These are phyloP conservation scores for Rhizoclosmatium sp. DNA, from an alignment of 192 early-diverging fungal genomes.

Conservation along the genomic window DNA sequence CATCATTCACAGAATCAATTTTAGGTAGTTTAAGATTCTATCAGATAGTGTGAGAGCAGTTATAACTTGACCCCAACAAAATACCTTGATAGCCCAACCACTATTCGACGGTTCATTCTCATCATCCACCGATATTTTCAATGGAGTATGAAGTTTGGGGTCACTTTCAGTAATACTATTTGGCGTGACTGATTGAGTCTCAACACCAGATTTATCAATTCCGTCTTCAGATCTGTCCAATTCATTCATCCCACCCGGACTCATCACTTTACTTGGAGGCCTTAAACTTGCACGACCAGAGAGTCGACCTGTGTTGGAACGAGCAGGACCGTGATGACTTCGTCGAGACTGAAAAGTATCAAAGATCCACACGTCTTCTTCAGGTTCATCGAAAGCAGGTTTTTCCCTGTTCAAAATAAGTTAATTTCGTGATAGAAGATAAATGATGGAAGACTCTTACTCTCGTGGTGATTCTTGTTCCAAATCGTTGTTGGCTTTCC, in stretches of 20 bases:
- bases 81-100: conserved; percentile 13
- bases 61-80: background rate
- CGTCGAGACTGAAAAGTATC: conserved; percentile 49
- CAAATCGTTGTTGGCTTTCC: conserved; percentile 45
- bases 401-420: conserved; percentile 5
- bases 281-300: conserved; percentile 2
- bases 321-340: background rate
- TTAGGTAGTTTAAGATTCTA: conserved; percentile 2
- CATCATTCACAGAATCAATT: conserved; percentile 13
- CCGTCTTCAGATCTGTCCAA: background rate
- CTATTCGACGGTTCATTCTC: background rate
- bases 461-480: conserved; percentile 23
- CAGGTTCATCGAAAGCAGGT: conserved; percentile 16
- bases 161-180: background rate
- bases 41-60: background rate
- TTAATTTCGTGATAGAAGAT: background rate
- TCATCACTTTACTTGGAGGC: conserved; percentile 29
- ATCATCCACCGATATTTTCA: background rate
- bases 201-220: background rate
- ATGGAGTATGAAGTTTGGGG: background rate
- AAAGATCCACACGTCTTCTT: conserved; percentile 55
- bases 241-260: background rate
- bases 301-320: background rate
- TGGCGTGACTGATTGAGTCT: background rate
- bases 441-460: background rate